Conservation (phyloP, 2,329 filamentous ascomycete genomes). For the Claviceps capensis region DNA sequence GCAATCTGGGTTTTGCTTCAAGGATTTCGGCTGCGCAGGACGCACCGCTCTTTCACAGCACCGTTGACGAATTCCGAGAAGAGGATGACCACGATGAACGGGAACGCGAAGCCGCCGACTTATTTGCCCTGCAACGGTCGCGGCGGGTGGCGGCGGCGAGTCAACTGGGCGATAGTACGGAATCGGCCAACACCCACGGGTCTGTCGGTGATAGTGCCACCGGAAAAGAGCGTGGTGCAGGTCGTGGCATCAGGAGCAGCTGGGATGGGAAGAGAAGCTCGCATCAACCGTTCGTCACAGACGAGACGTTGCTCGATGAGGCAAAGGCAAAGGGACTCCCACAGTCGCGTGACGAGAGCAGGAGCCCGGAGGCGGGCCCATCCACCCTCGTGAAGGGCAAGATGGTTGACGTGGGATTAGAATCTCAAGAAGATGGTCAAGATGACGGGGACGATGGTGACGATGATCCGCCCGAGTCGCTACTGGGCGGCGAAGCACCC, state of each 20-base stretch:
- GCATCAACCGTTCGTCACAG: conserved; percentile 14
- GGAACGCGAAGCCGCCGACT: conserved; percentile 83
- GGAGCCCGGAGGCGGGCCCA: conserved; percentile 15
- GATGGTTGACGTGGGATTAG: conserved; percentile 80
- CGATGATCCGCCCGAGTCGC: conserved; percentile 43
- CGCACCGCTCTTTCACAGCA: conserved; percentile 88
- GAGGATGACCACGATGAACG: conserved; percentile 88
- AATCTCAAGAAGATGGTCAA: conserved; percentile 47
- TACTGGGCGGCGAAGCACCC: conserved; percentile 39
- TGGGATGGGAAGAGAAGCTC: conserved; percentile 43
- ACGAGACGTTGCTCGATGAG: conserved; percentile 26
- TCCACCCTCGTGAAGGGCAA: conserved; percentile 37
- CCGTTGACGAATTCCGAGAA: conserved; percentile 79
- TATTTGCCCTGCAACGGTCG: conserved; percentile 82
- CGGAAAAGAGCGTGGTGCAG: conserved; percentile 27
- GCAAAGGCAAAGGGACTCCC: conserved; percentile 28
- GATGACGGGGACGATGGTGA: conserved; percentile 36
- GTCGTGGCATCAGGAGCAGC: conserved; percentile 47
- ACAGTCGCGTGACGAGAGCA: conserved; percentile 16
- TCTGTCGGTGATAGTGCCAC: conserved; percentile 20
- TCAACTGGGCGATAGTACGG: conserved; percentile 72
- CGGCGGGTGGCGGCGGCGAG: conserved; percentile 77
- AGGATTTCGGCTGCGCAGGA: conserved; percentile 59
- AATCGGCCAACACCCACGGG: conserved; percentile 36
- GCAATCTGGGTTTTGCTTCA: conserved; percentile 59